Conservation (phyloP, 164 flowering plant species). For the Nymphaea colorata region DNA sequence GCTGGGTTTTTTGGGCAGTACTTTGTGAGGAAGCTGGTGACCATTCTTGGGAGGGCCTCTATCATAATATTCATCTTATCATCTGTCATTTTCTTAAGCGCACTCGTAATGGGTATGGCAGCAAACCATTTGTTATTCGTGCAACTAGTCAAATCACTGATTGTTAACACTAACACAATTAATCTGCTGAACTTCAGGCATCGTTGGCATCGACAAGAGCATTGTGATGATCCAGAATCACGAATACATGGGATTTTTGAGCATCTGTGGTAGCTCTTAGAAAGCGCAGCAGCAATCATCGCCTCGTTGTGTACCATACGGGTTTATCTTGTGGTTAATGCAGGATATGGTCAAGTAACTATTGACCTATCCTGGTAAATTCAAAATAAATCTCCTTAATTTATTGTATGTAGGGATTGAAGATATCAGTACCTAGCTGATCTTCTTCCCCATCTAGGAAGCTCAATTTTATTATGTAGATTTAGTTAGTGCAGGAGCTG, state of each 20-base stretch:
- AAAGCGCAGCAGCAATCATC: neutral
- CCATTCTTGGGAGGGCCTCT: constrained; percentile 65
- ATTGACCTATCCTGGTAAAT: neutral
- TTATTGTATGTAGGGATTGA: neutral
- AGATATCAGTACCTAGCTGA: neutral
- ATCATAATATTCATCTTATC: constrained; percentile 81
- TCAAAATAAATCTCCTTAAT: neutral
- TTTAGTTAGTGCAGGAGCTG: too few species aligned
- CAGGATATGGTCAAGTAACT: too few species aligned
- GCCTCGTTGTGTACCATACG: neutral
- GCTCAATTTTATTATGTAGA: too few species aligned
- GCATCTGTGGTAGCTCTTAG: constrained; percentile 25
- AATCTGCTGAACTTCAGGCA: constrained; percentile 35
- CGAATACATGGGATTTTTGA: constrained; percentile 90
- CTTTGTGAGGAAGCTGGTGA: constrained; percentile 55
- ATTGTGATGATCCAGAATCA: constrained; percentile 55
- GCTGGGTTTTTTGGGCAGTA: constrained; percentile 39
- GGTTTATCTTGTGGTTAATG: neutral
- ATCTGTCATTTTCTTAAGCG: constrained; percentile 84
- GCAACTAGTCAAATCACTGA: neutral
- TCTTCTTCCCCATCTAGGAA: too few species aligned
- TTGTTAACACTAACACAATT: neutral
- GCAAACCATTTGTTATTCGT: too few species aligned
- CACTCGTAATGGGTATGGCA: constrained; percentile 75
- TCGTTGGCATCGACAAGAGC: constrained; percentile 49